These are phyloP conservation scores for Blastocystis sp. DNA, from an alignment of 352 stramenopile species.

Conservation along the genomic window DNA sequence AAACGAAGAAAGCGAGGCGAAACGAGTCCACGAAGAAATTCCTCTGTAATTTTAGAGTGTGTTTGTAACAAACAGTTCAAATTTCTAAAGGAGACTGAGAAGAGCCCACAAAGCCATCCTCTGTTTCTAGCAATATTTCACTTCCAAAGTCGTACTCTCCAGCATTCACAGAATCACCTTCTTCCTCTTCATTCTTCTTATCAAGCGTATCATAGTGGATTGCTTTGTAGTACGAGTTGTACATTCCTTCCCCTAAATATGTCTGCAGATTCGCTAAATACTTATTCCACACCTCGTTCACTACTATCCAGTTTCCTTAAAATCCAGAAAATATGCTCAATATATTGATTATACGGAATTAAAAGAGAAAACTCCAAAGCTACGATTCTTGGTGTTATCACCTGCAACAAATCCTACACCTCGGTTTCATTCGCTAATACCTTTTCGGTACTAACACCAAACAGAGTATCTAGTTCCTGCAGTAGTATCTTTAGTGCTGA, in stretches of 20 bases:
- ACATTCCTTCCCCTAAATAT: slow-evolving; percentile 37
- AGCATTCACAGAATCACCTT: background rate
- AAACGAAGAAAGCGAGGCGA: background rate
- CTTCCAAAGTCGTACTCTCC: background rate
- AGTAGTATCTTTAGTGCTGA: background rate
- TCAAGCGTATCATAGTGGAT: slow-evolving; percentile 7
- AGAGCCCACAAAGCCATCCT: background rate
- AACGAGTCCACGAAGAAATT: background rate
- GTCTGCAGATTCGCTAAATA: slow-evolving; percentile 15
- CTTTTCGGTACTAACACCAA: background rate
- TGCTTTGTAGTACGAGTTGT: slow-evolving; percentile 19
- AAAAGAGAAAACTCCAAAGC: slow-evolving; percentile 34
- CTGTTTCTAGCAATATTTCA: background rate
- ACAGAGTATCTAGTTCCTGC: slow-evolving; percentile 13
- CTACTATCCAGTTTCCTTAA: slow-evolving; percentile 32
- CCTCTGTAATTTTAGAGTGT: background rate
- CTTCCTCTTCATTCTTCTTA: background rate
- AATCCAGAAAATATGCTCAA: slow-evolving; percentile 56
- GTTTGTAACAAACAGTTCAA: background rate
- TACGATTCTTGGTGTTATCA: background rate
- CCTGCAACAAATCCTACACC: background rate
- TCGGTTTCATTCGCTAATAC: slow-evolving; percentile 25
- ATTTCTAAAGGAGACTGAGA: background rate
- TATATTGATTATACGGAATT: slow-evolving; percentile 42
- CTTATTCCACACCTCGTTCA: background rate